These are phyloP conservation scores for Aureoboletus auriporus DNA, from an alignment of 768 basidiomycete species.

Conservation along the genomic window DNA sequence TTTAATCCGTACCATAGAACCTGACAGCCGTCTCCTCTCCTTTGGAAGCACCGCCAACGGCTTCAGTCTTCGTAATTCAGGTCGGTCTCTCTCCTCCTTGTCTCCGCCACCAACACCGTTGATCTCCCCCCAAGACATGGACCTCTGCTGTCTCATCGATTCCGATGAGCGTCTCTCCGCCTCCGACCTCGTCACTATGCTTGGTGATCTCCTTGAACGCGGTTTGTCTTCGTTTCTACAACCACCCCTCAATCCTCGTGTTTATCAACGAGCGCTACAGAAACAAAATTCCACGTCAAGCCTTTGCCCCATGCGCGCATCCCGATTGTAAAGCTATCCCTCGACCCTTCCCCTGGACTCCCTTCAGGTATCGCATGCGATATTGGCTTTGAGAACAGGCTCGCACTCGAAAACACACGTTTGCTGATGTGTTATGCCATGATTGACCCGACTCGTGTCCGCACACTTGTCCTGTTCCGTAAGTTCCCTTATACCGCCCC, in stretches of 20 bases:
- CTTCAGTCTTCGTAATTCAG: constrained; percentile 94
- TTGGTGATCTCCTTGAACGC: constrained; percentile 89
- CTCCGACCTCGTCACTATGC: constrained; percentile 88
- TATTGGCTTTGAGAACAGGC: constrained; percentile 96
- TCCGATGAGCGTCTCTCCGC: constrained; percentile 75
- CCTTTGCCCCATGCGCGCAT: constrained; percentile 94
- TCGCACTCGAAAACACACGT: constrained; percentile 96
- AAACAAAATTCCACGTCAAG: constrained; percentile 96
- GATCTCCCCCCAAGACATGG: constrained; percentile 73
- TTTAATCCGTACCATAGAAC: constrained; percentile 93
- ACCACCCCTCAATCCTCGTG: constrained; percentile 5
- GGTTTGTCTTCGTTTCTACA: constrained; percentile 48
- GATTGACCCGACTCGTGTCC: constrained; percentile 89
- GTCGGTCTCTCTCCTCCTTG: constrained; percentile 37
- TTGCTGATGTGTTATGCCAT: constrained; percentile 96
- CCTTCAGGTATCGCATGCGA: constrained; percentile 93
- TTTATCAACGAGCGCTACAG: constrained; percentile 38
- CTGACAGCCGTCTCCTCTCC: constrained; percentile 82
- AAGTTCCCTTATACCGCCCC: constrained; percentile 39
- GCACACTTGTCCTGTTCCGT: constrained; percentile 96
- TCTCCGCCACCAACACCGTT: constrained; percentile 2
- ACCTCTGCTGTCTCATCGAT: constrained; percentile 94
- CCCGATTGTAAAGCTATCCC: constrained; percentile 95
- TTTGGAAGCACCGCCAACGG: constrained; percentile 98
- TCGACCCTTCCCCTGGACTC: constrained; percentile 79